Conservation (phyloP, 805 yeast species). For the Hanseniaspora taiwanica region DNA sequence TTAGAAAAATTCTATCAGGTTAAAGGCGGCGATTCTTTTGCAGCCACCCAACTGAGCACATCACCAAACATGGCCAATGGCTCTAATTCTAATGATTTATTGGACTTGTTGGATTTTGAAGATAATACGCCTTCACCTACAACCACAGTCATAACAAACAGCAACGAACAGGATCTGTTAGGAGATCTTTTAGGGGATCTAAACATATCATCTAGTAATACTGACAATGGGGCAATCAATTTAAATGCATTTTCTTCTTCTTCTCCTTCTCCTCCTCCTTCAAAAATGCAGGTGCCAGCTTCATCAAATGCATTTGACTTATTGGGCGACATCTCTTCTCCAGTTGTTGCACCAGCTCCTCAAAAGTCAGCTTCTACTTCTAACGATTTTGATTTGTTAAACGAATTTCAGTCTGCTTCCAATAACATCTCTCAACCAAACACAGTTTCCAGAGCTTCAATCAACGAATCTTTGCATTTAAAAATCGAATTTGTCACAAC, state of each 20-base stretch:
- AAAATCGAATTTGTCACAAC: conserved; percentile 34
- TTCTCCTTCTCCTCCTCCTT: conserved; percentile 14
- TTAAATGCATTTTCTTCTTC: conserved; percentile 26
- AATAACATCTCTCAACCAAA: conserved; percentile 5
- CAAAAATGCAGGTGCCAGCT: conserved; percentile 9
- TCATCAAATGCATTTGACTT: conserved; percentile 12
- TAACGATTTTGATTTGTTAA: conserved; percentile 8
- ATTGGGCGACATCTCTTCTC: conserved; percentile 10
- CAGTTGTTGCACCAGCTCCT: conserved; percentile 12
- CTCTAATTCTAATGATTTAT: conserved; percentile 28
- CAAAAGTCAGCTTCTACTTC: conserved; percentile 8
- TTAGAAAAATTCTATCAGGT: conserved; percentile 53
- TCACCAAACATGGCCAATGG: conserved; percentile 20
- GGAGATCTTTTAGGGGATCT: conserved; percentile 67
- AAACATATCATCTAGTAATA: conserved; percentile 21
- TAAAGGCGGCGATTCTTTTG: conserved; percentile 46
- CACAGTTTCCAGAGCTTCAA: conserved; percentile 15
- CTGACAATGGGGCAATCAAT: conserved; percentile 31
- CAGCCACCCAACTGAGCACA: conserved; percentile 38
- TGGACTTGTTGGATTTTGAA: conserved; percentile 64
- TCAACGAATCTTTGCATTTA: conserved; percentile 33
- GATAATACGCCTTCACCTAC: conserved; percentile 29
- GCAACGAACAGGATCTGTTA: conserved; percentile 17
- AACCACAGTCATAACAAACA: conserved; percentile 6
- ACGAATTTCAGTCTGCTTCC: conserved; percentile 12